Evolutionary conservation across 208 protist species (phyloP), one percentile per base, ranked within the genome.

Genomic region (Crithidia sp.): DNA sequence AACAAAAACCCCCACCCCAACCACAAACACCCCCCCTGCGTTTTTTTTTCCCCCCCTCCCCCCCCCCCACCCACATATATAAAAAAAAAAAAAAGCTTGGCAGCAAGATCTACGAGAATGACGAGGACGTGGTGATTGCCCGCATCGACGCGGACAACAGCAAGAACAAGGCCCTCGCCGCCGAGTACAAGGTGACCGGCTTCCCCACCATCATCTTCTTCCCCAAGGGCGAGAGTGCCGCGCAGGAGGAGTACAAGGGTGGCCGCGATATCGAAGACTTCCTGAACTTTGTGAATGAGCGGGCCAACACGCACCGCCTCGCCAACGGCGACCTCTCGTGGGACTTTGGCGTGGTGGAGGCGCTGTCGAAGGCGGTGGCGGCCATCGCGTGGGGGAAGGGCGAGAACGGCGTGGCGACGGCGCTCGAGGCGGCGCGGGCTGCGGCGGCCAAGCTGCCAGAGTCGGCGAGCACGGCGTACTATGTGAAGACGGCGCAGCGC

Each of bases 91-190:
- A n/a, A n/a, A n/a, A n/a, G n/a, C n/a, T n/a, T n/a, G n/a, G n/a
- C n/a, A n/a, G n/a, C n/a, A n/a, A 73, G 43, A 66, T 85, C 16
- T 91, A 76, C 63, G 64, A 75, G 40, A 72, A 79, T 36, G 88
- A 96, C n/a, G 72, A 90, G 53, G 83, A 94, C 60, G 56, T 96
- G 2, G 69, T 90, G n/a, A 83, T 97, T 47, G 94, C 83, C 17
- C 74, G 78, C 57, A 39, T 92, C 68, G 70, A 97, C 59, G 88
- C 78, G 7, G 74, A 85, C 60, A 76, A 91, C 14, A 41, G 16
- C 7, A 50, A 57, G 2, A 85, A 91, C 75, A 40, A 69, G 28
- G 52, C 39, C 3, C 9, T 90, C 12, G 59, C 55, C 0, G 37
- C 49, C 28, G 7, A 45, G 36, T 91, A 86, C 76, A 60, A 83